phyloP scores from a whole-genome alignment of 1,284 basidiomycete genomes.

The Malassezia nana region DNA sequence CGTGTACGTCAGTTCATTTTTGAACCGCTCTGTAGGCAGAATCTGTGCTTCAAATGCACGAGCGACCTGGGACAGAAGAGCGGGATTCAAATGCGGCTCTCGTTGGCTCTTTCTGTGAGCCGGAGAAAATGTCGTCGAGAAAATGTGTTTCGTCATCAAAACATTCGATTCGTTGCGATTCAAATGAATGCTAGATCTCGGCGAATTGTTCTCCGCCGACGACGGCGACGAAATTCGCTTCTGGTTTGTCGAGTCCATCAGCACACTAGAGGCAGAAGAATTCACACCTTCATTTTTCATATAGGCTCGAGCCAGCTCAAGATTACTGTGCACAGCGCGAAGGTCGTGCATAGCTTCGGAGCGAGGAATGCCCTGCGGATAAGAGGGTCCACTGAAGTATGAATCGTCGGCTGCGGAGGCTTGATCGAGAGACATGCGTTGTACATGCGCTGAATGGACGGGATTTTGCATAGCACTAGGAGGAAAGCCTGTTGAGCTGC shows the following conservation, averaged over 20 bases:
- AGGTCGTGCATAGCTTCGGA: slow-evolving; percentile 43
- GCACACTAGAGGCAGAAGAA: neutral
- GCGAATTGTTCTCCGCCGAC: neutral
- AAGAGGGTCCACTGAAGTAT: neutral
- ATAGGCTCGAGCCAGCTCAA: neutral
- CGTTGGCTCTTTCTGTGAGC: neutral
- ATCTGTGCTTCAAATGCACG: slow-evolving; percentile 82
- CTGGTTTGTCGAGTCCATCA: neutral
- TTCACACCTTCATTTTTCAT: neutral
- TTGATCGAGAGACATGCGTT: neutral
- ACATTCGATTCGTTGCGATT: neutral
- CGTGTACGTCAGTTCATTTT: slow-evolving; percentile 91
- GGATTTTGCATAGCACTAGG: neutral
- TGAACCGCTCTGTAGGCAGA: slow-evolving; percentile 65
- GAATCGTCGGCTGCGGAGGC: neutral
- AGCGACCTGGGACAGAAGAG: slow-evolving; percentile 83
- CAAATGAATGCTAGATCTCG: neutral
- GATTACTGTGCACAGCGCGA: neutral
- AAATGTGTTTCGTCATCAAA: neutral
- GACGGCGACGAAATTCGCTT: neutral
- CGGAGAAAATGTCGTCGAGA: neutral
- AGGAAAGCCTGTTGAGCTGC: neutral
- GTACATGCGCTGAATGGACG: neutral
- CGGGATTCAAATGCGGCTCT: slow-evolving; percentile 59
- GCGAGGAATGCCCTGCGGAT: neutral